Evolutionary conservation across 306 rosid species (phyloP).

Genomic region (Herpetospermum pedunculosum): DNA sequence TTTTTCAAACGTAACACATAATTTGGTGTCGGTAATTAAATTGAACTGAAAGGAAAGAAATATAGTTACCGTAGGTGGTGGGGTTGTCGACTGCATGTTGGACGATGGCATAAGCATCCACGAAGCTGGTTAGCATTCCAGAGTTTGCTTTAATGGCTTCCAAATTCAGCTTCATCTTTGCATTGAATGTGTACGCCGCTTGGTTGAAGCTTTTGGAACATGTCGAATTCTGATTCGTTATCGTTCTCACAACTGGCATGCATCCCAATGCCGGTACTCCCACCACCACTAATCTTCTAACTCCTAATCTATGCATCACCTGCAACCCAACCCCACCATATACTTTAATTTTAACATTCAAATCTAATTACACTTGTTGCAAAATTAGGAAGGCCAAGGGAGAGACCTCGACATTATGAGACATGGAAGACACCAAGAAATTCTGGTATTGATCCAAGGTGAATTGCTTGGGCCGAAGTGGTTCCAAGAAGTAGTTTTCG

Average conservation of each 20-base stretch:
- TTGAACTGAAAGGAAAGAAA: too few species aligned
- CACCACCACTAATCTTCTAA: conserved; percentile 28
- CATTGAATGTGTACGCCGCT: conserved; percentile 36
- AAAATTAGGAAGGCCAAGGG: background rate
- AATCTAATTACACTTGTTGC: too few species aligned
- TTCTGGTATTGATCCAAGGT: conserved; percentile 28
- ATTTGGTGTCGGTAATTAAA: too few species aligned
- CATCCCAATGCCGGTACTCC: conserved; percentile 73
- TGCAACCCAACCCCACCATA: conserved; percentile 5
- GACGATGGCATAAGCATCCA: conserved; percentile 36
- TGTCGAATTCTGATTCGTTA: background rate
- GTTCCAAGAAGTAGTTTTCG: conserved; percentile 58
- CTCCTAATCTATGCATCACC: conserved; percentile 47
- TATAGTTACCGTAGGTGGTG: conserved; percentile 36
- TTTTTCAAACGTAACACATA: too few species aligned
- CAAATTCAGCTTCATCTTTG: conserved; percentile 25
- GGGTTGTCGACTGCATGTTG: conserved; percentile 31
- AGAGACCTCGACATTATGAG: conserved; percentile 28
- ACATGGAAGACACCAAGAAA: conserved; percentile 44
- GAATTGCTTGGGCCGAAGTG: conserved; percentile 45
- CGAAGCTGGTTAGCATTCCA: conserved; percentile 24
- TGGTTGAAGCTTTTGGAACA: conserved; percentile 36
- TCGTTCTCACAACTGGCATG: conserved; percentile 41
- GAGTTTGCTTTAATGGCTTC: conserved; percentile 18
- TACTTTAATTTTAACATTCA: too few species aligned